Percentiles rank a stretch among this genome's conserved stretches.
Evolutionary conservation across 2,329 filamentous ascomycete species (phyloP).

Genomic region (Botrytis fabae): DNA sequence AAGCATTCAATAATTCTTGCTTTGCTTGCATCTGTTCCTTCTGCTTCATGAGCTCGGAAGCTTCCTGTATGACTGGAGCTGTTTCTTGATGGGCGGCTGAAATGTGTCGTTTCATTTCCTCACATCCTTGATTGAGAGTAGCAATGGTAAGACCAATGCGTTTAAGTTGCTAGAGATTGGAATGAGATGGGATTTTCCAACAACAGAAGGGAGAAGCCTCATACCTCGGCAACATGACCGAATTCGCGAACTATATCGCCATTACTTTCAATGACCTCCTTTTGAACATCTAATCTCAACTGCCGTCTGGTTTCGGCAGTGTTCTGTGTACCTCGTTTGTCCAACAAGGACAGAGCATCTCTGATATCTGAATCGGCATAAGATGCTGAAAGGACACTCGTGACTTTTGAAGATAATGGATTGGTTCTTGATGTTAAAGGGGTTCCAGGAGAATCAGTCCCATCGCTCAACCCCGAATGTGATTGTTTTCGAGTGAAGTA

Average conservation of each 20-base stretch:
- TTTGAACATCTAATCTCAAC: slow-evolving; percentile 80
- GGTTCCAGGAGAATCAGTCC: slow-evolving; percentile 31
- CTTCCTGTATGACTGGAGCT: slow-evolving; percentile 72
- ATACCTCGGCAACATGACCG: slow-evolving; percentile 81
- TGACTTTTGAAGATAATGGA: slow-evolving; percentile 78
- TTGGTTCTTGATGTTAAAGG: slow-evolving; percentile 45
- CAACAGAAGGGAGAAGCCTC: neutral
- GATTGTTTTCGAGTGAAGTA: slow-evolving; percentile 33
- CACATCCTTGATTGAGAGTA: slow-evolving; percentile 76
- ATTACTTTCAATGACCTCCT: slow-evolving; percentile 91
- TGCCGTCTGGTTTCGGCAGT: slow-evolving; percentile 76
- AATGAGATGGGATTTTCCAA: slow-evolving; percentile 35
- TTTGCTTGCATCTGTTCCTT: slow-evolving; percentile 75
- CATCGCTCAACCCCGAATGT: slow-evolving; percentile 32
- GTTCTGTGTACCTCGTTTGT: slow-evolving; percentile 70
- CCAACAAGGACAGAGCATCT: slow-evolving; percentile 77
- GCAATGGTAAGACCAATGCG: slow-evolving; percentile 78
- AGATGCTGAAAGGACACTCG: slow-evolving; percentile 82
- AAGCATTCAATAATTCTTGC: slow-evolving; percentile 73
- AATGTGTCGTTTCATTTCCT: slow-evolving; percentile 78
- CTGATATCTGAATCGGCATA: slow-evolving; percentile 92
- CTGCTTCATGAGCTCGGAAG: slow-evolving; percentile 69
- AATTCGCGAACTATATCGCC: slow-evolving; percentile 86
- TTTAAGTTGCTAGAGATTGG: slow-evolving; percentile 68
- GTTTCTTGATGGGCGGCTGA: slow-evolving; percentile 73